Evolutionary conservation across 805 yeast species (phyloP), one percentile per base, ranked within the genome.

Genomic region (Kazachstania taianensis): DNA sequence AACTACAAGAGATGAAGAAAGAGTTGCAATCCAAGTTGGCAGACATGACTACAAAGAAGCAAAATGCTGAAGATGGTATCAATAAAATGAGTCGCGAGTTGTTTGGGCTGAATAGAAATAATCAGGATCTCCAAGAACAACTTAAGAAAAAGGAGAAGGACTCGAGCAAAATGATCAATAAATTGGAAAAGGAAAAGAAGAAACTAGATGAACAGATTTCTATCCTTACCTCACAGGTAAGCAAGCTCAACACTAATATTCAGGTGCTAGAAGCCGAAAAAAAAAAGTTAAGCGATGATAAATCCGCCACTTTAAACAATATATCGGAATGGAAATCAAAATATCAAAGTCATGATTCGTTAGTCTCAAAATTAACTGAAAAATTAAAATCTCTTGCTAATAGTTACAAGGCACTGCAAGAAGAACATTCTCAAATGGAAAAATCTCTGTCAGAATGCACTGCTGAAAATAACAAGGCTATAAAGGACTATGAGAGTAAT

Each of bases 11-110:
- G 5, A 50, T 45, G n/a, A 38, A 59, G 5, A 36, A 46, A 7
- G 35, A 35, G 8, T 33, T 62, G 18, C 52, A 48, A 13, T 42
- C 43, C 2, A 55, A 57, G 9, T 41, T 65, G 3, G 46, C 50
- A 5, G 50, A 41, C 1, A 34, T 55, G 5, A 42, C 42, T 1
- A 43, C 28, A 1, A 70, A 68, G 9, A 79, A 75, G 46, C 66
- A 66, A 18, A 78, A 72, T 43, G 81, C 89, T 1, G 96, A 87
- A 49, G 78, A 75, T 40, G 96, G 94, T 4, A 78, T 87, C 35
- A 86, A 86, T 52, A 86, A 85, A 46, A 82, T 87, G 94, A 81
- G 79, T 37, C 65, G 89, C 27, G 97, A 87, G 44, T 62, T 87
- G 20, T 72, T 84, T 55, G 70, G 70, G 32, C 62, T 85, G 29